phyloP scores from a whole-genome alignment of 768 basidiomycete species.

The Leccinum olivaceopallidum region DNA sequence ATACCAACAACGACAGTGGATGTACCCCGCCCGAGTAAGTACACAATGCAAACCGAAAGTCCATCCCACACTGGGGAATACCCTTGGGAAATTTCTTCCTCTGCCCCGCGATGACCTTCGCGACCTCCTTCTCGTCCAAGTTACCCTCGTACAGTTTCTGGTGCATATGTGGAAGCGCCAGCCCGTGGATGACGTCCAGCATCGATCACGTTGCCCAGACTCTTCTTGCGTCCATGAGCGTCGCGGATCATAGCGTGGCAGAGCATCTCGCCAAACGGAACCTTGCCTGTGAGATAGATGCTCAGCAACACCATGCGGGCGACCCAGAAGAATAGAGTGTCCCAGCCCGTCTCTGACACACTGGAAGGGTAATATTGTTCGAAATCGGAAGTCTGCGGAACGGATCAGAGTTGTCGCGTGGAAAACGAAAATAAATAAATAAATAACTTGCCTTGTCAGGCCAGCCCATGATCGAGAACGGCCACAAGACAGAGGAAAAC shows the following conservation, averaged over 20 bases:
- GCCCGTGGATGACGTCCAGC: conserved; percentile 91
- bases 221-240: conserved; percentile 97
- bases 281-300: conserved; percentile 78
- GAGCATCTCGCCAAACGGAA: conserved; percentile 95
- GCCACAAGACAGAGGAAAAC: conserved; percentile 99
- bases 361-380: conserved; percentile 84
- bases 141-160: conserved; percentile 88
- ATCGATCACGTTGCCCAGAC: conserved; percentile 96
- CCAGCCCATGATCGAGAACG: conserved; percentile 97
- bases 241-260: conserved; percentile 99
- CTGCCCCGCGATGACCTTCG: conserved; percentile 90
- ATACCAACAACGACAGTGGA: background rate
- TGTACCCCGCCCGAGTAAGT: conserved; percentile 90
- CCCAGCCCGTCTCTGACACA: conserved; percentile 98
- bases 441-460: conserved; percentile 82
- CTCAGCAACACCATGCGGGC: conserved; percentile 98
- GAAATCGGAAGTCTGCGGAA: conserved; percentile 57
- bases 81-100: conserved; percentile 99
- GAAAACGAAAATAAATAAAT: too few species aligned
- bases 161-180: conserved; percentile 79
- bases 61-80: conserved; percentile 98
- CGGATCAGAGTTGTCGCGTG: conserved; percentile 6
- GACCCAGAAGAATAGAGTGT: conserved; percentile 99
- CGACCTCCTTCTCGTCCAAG: conserved; percentile 89
- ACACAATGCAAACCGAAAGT: conserved; percentile 92